These are phyloP conservation scores for Isochrysis galbana DNA, from an alignment of 78 protist species.

Conservation along the genomic window DNA sequence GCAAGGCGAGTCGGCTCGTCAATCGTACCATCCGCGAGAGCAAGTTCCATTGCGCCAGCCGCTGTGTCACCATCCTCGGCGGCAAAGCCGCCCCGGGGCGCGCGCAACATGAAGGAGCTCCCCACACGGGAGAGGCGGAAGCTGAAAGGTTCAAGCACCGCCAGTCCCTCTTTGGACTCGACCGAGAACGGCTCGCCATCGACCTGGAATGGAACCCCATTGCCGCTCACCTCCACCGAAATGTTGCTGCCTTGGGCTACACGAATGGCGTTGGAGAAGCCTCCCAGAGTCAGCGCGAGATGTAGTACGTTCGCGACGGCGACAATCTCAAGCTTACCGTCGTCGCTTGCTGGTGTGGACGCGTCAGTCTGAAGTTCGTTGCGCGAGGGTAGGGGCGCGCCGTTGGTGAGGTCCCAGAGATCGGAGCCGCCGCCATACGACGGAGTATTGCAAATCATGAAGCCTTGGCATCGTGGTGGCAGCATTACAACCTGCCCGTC, in stretches of 20 bases:
- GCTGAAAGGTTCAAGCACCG: background rate
- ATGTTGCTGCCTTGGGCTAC: background rate
- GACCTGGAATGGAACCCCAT: background rate
- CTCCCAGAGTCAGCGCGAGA: background rate
- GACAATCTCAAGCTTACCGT: background rate
- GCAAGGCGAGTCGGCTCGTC: background rate
- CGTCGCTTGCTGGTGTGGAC: background rate
- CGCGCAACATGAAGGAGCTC: background rate
- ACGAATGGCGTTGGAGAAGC: background rate
- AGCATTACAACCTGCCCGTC: background rate
- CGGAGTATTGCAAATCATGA: background rate
- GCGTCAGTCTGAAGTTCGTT: background rate
- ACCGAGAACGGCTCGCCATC: background rate
- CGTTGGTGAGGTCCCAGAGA: background rate
- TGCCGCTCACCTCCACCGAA: background rate
- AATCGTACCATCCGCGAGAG: background rate
- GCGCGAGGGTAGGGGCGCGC: background rate
- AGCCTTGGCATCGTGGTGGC: background rate
- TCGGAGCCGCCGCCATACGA: conserved; percentile 24
- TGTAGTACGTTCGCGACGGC: background rate
- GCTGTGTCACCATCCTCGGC: background rate
- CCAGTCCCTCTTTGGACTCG: background rate
- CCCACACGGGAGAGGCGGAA: background rate
- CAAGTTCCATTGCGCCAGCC: background rate
- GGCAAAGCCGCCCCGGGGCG: background rate